phyloP scores from a whole-genome alignment of 345 rosid genomes.

The Arabis hirsuta region DNA sequence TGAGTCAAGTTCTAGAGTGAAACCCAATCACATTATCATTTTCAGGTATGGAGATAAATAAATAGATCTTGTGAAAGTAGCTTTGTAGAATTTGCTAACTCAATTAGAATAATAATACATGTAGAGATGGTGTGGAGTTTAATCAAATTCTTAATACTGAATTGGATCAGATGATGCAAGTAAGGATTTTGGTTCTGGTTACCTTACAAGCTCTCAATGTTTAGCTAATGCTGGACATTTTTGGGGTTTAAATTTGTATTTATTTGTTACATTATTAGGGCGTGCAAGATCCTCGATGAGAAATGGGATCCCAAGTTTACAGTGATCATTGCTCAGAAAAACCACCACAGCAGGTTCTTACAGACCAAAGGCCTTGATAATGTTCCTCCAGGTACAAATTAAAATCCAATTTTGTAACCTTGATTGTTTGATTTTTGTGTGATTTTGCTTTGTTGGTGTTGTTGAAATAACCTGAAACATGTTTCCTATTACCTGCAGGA shows the following conservation, averaged over 20 bases:
- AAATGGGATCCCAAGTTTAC: conserved; percentile 69
- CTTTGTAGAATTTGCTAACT: neutral
- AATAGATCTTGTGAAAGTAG: neutral
- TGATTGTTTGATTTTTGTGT: neutral
- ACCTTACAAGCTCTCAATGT: neutral
- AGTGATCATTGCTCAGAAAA: conserved; percentile 78
- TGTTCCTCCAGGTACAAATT: conserved; percentile 66
- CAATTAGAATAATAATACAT: neutral
- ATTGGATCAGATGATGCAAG: conserved; percentile 78
- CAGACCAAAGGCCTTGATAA: conserved; percentile 59
- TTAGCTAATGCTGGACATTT: neutral
- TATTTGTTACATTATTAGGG: conserved; percentile 53
- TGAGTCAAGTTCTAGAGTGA: conserved; percentile 59
- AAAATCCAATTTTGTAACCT: neutral
- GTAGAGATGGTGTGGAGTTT: conserved; percentile 90
- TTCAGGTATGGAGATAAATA: conserved; percentile 53
- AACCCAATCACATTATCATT: conserved; percentile 78
- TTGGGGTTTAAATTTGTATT: neutral
- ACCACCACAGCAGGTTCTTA: conserved; percentile 85
- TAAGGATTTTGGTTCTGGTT: conserved; percentile 5
- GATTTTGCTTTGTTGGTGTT: too few species aligned
- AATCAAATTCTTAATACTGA: conserved; percentile 77
- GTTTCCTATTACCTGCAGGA: conserved; percentile 45
- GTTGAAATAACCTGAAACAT: neutral
- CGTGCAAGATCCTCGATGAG: conserved; percentile 76